Conservation (phyloP, 495 filamentous ascomycete species). For the Darksidea phi region DNA sequence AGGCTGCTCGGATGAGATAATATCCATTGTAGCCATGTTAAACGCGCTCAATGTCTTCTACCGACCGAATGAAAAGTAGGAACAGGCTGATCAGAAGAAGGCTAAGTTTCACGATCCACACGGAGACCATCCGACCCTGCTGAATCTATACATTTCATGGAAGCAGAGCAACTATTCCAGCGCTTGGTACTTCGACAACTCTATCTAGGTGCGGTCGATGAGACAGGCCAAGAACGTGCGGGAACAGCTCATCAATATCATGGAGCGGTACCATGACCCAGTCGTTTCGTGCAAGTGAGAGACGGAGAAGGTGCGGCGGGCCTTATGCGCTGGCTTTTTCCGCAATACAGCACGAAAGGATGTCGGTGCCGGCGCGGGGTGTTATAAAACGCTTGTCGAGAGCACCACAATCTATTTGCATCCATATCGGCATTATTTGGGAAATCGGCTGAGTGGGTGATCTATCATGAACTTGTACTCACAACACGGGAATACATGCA, state of each 20-base stretch:
- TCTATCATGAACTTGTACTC: constrained; percentile 83
- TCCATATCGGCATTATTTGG: constrained; percentile 89
- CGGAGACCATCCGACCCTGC: constrained; percentile 88
- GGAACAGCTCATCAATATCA: constrained; percentile 88
- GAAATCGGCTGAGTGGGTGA: constrained; percentile 92
- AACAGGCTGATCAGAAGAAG: constrained; percentile 95
- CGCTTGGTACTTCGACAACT: constrained; percentile 97
- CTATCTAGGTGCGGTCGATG: constrained; percentile 88
- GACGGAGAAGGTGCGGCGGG: constrained; percentile 81
- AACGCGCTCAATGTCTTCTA: constrained; percentile 82
- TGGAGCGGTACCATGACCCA: constrained; percentile 82
- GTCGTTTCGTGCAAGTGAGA: constrained; percentile 82
- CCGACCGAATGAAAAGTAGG: constrained; percentile 93
- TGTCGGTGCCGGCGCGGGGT: constrained; percentile 86
- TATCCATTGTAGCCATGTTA: constrained; percentile 88
- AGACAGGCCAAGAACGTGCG: constrained; percentile 86
- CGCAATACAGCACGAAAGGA: constrained; percentile 93
- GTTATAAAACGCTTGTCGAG: constrained; percentile 96
- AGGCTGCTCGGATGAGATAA: too few relatives aligned
- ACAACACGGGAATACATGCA: constrained; percentile 99
- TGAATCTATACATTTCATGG: constrained; percentile 97
- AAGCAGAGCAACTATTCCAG: constrained; percentile 75
- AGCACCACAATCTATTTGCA: constrained; percentile 96
- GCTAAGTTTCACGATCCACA: constrained; percentile 93
- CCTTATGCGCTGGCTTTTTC: constrained; percentile 92